These are phyloP conservation scores for Penicillium italicum DNA, from an alignment of 2,329 filamentous ascomycete species.

Conservation along the genomic window DNA sequence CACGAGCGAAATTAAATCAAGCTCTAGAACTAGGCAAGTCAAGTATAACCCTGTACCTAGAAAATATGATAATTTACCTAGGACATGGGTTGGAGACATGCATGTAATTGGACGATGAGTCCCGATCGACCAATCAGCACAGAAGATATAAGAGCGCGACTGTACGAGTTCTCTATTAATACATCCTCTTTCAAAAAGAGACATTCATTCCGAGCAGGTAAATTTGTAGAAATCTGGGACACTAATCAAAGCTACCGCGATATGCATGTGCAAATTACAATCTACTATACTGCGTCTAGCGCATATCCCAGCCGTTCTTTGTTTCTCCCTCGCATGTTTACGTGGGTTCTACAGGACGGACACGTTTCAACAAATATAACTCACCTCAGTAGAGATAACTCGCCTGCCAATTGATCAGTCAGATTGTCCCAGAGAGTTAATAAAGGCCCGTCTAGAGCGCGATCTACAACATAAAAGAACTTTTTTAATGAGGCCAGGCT, in stretches of 20 bases:
- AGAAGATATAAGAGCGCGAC: not conserved
- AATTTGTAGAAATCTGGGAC: not conserved
- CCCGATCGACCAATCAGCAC: not conserved
- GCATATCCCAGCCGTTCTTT: not conserved
- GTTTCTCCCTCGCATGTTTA: not conserved
- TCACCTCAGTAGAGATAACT: slow-evolving; percentile 54
- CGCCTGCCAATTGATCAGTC: slow-evolving; percentile 12
- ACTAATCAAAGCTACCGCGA: not conserved
- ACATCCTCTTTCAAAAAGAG: not conserved
- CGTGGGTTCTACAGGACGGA: slow-evolving; percentile 58
- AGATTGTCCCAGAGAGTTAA: not conserved
- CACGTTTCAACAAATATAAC: slow-evolving; percentile 70
- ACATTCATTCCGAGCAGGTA: not conserved
- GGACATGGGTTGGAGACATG: not conserved
- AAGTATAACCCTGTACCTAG: not conserved
- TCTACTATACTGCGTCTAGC: not conserved
- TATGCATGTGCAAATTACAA: too few relatives aligned
- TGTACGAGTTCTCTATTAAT: not conserved
- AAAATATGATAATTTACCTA: too few relatives aligned
- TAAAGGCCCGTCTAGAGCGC: not conserved
- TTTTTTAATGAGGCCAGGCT: not conserved
- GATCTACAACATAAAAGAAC: not conserved
- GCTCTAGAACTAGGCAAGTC: not conserved
- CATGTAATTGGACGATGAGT: not conserved
- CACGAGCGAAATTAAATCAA: not conserved